Conservation (phyloP, 805 yeast species). For the Priceomyces melissophilus region DNA sequence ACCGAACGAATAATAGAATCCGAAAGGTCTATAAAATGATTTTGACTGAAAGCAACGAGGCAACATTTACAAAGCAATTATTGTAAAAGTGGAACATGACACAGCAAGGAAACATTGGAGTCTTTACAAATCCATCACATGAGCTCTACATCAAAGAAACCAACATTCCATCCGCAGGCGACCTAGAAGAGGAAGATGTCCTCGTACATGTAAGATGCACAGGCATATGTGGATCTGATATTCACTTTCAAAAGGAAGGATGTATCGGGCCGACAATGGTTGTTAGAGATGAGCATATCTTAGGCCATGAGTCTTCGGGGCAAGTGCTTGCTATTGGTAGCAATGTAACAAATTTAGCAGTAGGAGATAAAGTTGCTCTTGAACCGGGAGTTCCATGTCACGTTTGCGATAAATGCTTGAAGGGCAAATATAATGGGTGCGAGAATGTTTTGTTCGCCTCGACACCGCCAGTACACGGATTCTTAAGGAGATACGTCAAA, state of each 20-base stretch:
- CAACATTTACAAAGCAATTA: too few relatives aligned
- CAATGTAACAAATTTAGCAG: slow-evolving; percentile 40
- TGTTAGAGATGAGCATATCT: slow-evolving; percentile 8
- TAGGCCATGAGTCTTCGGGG: slow-evolving; percentile 49
- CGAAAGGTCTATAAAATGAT: too few relatives aligned
- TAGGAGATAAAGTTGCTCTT: slow-evolving; percentile 47
- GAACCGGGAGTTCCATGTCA: slow-evolving; percentile 57
- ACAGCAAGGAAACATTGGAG: slow-evolving; percentile 7
- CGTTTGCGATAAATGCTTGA: slow-evolving; percentile 12
- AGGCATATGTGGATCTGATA: slow-evolving; percentile 23
- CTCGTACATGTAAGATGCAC: slow-evolving; percentile 18
- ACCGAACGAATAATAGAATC: too few relatives aligned
- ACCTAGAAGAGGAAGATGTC: slow-evolving; percentile 11
- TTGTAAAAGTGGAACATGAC: not conserved
- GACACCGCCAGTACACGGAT: slow-evolving; percentile 7
- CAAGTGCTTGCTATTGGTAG: slow-evolving; percentile 47
- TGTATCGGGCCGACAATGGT: slow-evolving; percentile 30
- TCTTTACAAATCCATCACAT: slow-evolving; percentile 9
- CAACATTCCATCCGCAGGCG: slow-evolving; percentile 2
- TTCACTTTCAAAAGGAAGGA: slow-evolving; percentile 20
- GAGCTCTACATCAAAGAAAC: slow-evolving; percentile 6
- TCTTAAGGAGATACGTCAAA: slow-evolving; percentile 8
- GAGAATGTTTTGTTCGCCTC: slow-evolving; percentile 3
- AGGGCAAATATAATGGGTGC: slow-evolving; percentile 9
- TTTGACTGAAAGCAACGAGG: too few relatives aligned